Base-by-base conservation (phyloP, 2,329 filamentous ascomycete species). In the Neonectria sp. region DNA sequence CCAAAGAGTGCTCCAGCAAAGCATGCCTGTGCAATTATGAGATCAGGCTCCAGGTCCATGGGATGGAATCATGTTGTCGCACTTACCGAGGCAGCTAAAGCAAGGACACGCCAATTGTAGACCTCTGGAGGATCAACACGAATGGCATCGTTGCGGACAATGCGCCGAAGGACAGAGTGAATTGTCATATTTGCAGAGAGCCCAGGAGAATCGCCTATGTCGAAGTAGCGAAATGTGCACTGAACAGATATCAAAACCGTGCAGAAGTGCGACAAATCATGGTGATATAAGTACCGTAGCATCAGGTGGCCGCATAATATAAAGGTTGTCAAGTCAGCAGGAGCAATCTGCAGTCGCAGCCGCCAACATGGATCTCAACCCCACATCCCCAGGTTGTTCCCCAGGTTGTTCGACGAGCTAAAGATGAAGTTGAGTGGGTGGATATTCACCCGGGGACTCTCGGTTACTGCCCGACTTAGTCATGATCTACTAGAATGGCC, bases 21-120 rank as follows among this genome's bases (percentile, higher is more conserved):
- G 58, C 60, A 76, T 52, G 59, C 73, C 75, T 68, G 60, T 59
- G 15, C 24, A 43, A 45, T 21, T 68, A 65, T 40, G 31, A 46
- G 52, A 4, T 13, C 12, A 48, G 17, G 11, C 21, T 17, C 1
- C 0, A 5, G 2, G 12, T 4, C 2, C 21, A 12, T n/a, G 17
- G 3, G 2, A 3, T n/a, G 4, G 1, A 3, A 4, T 46, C n/a
- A 13, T 8, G 21, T 8, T 24, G 0, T 4, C 45, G 6, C 7
- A 29, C 25, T 29, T 63, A 72, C 70, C 7, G 90, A 91, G 68
- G 86, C 89, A 25, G 91, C 90, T 63, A 92, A 81, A 57, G 88
- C 82, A 68, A 90, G 91, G 5, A 92, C 89, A 59, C 90, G 86
- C 90, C 91, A 93, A 74, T 90, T 90, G 78, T 93, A 93, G 66